phyloP scores from a whole-genome alignment of 1,284 basidiomycete genomes.

The Porphyrellus sp. region DNA sequence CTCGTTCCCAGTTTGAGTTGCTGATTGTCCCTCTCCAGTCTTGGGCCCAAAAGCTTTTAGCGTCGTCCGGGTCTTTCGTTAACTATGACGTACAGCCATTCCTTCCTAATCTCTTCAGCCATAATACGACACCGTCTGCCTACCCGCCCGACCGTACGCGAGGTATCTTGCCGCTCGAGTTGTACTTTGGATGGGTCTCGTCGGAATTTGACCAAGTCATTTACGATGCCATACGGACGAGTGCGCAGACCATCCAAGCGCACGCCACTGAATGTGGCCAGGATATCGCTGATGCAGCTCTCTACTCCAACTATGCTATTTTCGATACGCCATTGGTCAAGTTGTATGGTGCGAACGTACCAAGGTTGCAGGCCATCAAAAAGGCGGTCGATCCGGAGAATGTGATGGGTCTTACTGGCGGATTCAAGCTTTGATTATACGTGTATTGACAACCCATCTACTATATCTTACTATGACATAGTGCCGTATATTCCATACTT shows the following conservation, averaged over 20 bases:
- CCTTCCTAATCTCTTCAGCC: slow-evolving; percentile 43
- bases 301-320: slow-evolving; percentile 53
- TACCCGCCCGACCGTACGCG: slow-evolving; percentile 46
- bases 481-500: too few species aligned
- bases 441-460: too few species aligned
- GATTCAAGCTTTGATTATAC: slow-evolving; percentile 34
- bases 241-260: slow-evolving; percentile 36
- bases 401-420: slow-evolving; percentile 55
- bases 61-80: slow-evolving; percentile 21
- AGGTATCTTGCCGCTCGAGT: slow-evolving; percentile 44
- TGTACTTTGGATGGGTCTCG: slow-evolving; percentile 46
- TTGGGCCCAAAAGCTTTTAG: slow-evolving; percentile 1
- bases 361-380: background rate
- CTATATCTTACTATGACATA: too few species aligned
- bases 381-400: slow-evolving; percentile 40
- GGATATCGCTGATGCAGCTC: slow-evolving; percentile 36
- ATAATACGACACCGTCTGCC: slow-evolving; percentile 40
- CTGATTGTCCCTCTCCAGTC: slow-evolving; percentile 2
- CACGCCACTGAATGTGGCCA: background rate
- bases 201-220: slow-evolving; percentile 38
- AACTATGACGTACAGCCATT: slow-evolving; percentile 59
- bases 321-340: background rate
- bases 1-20: background rate
- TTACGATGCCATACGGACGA: slow-evolving; percentile 39
- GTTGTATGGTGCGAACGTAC: background rate